Conservation (phyloP, 805 yeast genomes). For the Metschnikowia anglica region DNA sequence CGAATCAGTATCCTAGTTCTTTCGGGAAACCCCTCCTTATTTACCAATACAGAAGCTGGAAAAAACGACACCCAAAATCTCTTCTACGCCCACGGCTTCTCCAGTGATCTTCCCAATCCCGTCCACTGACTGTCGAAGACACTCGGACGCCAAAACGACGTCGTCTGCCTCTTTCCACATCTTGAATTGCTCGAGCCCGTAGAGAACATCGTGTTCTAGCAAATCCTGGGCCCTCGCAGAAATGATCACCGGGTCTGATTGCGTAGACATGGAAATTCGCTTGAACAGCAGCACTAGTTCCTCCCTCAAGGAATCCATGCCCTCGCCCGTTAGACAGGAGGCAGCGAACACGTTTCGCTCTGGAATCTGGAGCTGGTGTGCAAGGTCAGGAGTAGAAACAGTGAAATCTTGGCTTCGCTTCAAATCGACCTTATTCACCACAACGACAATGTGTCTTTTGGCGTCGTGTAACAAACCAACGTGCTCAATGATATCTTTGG, state of each 20-base stretch:
- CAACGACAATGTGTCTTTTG: slow-evolving; percentile 39
- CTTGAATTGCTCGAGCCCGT: slow-evolving; percentile 67
- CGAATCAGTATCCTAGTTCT: too few relatives aligned
- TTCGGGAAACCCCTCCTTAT: too few relatives aligned
- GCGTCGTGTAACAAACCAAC: slow-evolving; percentile 30
- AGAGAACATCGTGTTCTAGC: slow-evolving; percentile 69
- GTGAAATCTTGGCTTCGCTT: slow-evolving; percentile 22
- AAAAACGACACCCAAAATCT: slow-evolving; percentile 85
- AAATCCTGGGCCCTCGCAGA: slow-evolving; percentile 78
- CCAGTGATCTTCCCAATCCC: slow-evolving; percentile 95
- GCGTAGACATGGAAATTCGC: slow-evolving; percentile 46
- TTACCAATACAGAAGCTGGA: slow-evolving; percentile 94
- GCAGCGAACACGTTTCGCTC: slow-evolving; percentile 30
- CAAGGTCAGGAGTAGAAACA: slow-evolving; percentile 4
- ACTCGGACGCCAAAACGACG: slow-evolving; percentile 77
- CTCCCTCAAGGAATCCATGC: slow-evolving; percentile 49
- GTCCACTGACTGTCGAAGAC: slow-evolving; percentile 67
- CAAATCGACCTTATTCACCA: slow-evolving; percentile 64
- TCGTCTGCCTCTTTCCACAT: slow-evolving; percentile 54
- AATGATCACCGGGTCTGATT: slow-evolving; percentile 64
- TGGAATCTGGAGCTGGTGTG: slow-evolving; percentile 18
- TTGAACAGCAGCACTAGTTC: slow-evolving; percentile 49
- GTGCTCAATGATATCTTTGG: slow-evolving; percentile 40
- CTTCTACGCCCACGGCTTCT: slow-evolving; percentile 83
- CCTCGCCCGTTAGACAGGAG: slow-evolving; percentile 62